Base-by-base conservation (phyloP, 371 early-diverging fungal species). In the Mortierella sp. region DNA sequence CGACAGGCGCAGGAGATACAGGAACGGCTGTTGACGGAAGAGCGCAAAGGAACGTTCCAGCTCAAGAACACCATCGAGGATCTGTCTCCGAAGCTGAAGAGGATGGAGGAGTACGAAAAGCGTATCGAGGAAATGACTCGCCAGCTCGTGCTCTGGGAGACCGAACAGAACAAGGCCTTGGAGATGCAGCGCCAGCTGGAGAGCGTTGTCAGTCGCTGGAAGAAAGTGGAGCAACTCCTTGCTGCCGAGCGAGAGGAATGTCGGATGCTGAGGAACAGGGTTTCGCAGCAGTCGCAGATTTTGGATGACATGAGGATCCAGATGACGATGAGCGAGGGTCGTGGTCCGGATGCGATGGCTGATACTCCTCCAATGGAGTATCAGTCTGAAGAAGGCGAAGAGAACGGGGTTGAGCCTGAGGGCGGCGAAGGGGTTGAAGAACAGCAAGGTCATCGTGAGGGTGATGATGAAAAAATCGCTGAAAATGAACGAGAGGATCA, bases 41-140 rank as follows among this genome's bases (percentile, higher is more conserved):
- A 76, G 47, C 79, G 69, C 27, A 76, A 69, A 58, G 60, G 61
- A 4, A 78, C 81, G 2, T 87, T 88, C 65, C 75, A 82, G 11
- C 56, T 89, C 8, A 84, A 86, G 30, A 86, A 83, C 50, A 75
- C 84, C 42, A 73, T 87, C 11, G 80, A 79, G 44, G 83, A 83
- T 0, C 41, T 80, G 4, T 79, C 87, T 9, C 86, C 89, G 12
- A 78, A 79, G 14, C 62, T 87, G 17, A 80, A 83, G 51, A 81
- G 79, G 42, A 70, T 84, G 52, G 72, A 79, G 30, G 87, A 86
- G 46, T 84, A 84, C 26, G 87, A 89, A 44, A 81, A 85, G 55
- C 81, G 82, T 26, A 84, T 88, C 14, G 76, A 84, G 37, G 87
- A 87, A 48, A 66, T 89, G 56, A 84, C 89, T 2, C 82, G 85